phyloP scores from a whole-genome alignment of 1,284 basidiomycete genomes.

The Cutaneotrichosporon daszewskae region DNA sequence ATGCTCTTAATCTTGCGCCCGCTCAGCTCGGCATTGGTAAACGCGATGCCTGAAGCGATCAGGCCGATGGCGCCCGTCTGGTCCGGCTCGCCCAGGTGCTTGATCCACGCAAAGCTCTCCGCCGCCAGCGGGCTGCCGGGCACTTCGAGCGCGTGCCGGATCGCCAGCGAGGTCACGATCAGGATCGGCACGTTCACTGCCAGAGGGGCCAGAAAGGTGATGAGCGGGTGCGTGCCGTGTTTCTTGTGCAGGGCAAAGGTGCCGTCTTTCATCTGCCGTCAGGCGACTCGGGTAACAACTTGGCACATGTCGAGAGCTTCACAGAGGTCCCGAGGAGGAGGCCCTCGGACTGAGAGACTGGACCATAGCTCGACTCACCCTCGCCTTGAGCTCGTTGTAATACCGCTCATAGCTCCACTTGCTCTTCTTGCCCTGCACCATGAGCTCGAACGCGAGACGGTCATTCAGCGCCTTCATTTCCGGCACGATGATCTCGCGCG shows the following conservation, averaged over 20 bases:
- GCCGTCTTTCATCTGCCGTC: constrained; percentile 33
- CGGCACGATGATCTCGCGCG: constrained; percentile 47
- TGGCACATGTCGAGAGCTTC: no score
- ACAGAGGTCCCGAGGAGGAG: no score
- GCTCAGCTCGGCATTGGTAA: constrained; percentile 43
- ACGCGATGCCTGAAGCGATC: constrained; percentile 35
- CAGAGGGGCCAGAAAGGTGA: constrained; percentile 42
- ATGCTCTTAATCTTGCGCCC: constrained; percentile 7
- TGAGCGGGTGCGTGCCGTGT: constrained; percentile 39
- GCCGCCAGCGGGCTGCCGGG: constrained; percentile 28
- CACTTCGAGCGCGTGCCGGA: constrained; percentile 37
- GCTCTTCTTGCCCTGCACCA: constrained; percentile 34
- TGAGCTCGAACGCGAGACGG: constrained; percentile 38
- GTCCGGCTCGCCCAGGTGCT: constrained; percentile 42
- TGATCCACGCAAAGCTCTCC: constrained; percentile 42
- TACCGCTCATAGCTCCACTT: constrained; percentile 49
- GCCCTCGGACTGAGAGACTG: background rate
- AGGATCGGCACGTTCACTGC: constrained; percentile 48
- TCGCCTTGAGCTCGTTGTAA: constrained; percentile 39
- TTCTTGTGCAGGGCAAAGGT: constrained; percentile 36
- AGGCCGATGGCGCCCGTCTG: constrained; percentile 38
- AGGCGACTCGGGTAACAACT: no score
- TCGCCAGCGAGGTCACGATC: constrained; percentile 40
- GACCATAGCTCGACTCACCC: constrained; percentile 35
- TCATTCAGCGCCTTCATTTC: constrained; percentile 46